phyloP scores from a whole-genome alignment of 495 filamentous ascomycete species.

The Xylaria intraflava region DNA sequence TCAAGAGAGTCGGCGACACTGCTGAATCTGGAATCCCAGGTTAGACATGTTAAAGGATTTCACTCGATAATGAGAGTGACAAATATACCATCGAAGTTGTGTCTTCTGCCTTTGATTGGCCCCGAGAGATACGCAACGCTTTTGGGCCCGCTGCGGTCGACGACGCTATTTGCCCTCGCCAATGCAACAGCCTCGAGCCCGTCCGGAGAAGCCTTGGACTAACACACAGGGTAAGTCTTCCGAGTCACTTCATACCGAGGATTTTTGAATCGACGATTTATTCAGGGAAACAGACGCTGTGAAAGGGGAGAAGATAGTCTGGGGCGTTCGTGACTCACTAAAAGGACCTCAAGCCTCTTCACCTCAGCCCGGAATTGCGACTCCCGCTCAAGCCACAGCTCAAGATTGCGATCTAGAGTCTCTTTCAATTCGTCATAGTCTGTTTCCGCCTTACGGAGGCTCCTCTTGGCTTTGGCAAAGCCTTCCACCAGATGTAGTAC shows the following conservation, averaged over 20 bases:
- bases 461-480: conserved; percentile 19
- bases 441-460: conserved; percentile 12
- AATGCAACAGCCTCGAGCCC: conserved; percentile 42
- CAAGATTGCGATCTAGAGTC: conserved; percentile 31
- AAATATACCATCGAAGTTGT: conserved; percentile 6
- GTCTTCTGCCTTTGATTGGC: conserved; percentile 23
- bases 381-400: conserved; percentile 36
- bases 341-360: conserved; percentile 42
- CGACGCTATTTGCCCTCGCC: conserved; percentile 36
- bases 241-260: background rate
- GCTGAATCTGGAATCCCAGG: background rate
- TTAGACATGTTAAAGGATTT: background rate
- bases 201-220: conserved; percentile 36
- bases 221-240: background rate
- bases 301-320: background rate
- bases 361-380: conserved; percentile 40
- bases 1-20: background rate
- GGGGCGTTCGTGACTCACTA: conserved; percentile 13
- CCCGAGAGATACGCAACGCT: conserved; percentile 28
- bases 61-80: background rate
- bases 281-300: background rate
- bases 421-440: conserved; percentile 25
- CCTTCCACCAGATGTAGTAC: conserved; percentile 37
- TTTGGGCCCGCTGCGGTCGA: conserved; percentile 28
- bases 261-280: background rate